These are phyloP conservation scores for Diaporthe citri DNA, from an alignment of 2,329 filamentous ascomycete species.

Conservation along the genomic window DNA sequence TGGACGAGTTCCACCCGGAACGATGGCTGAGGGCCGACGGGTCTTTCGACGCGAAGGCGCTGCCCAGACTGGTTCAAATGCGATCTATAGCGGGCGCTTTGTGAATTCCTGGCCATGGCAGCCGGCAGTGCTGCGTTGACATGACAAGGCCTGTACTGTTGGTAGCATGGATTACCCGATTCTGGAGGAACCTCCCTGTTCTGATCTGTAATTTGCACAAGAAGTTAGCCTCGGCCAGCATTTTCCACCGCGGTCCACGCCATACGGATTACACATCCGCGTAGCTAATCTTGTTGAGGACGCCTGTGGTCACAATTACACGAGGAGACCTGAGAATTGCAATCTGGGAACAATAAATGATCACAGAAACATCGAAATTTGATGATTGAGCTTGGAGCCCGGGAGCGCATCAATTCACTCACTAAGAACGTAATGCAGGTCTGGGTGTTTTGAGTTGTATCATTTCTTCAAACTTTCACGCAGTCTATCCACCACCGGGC, in stretches of 20 bases:
- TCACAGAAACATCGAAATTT: neutral
- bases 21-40: conserved; percentile 33
- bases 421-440: neutral
- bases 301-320: too few species aligned
- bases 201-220: neutral
- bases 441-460: conserved; percentile 18
- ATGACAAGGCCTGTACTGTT: neutral
- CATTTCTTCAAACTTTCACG: conserved; percentile 32
- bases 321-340: neutral
- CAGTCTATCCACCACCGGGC: conserved; percentile 34
- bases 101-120: neutral
- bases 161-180: too few species aligned
- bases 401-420: neutral
- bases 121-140: too few species aligned
- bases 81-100: too few species aligned
- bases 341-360: neutral
- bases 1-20: conserved; percentile 30
- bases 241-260: neutral
- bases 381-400: too few species aligned
- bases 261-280: neutral
- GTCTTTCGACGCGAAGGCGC: conserved; percentile 34
- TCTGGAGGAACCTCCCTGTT: neutral
- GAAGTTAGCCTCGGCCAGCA: neutral
- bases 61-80: conserved; percentile 32
- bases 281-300: neutral